A percentile compares a stretch with the other conserved stretches of the same genome.
Conservation (phyloP, 768 basidiomycete species). For the Cystofilobasidium capitatum region DNA sequence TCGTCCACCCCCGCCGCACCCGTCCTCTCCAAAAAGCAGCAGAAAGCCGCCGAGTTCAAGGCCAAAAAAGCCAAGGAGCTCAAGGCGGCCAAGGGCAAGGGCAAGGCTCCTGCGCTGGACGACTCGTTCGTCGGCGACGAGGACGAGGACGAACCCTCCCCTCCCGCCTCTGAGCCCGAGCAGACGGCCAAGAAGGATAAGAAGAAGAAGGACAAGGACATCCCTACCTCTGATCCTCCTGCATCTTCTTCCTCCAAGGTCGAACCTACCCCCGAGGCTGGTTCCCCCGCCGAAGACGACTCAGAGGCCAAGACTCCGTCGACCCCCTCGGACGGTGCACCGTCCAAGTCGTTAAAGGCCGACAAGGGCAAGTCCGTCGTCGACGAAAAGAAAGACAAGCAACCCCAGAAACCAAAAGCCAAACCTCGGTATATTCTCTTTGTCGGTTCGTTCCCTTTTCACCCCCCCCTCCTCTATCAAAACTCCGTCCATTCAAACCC, state of each 20-base stretch:
- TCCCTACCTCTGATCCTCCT: too few relatives aligned
- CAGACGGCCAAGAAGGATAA: neutral
- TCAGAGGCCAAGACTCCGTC: too few relatives aligned
- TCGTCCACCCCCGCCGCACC: neutral
- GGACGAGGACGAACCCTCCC: neutral
- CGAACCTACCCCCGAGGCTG: too few relatives aligned
- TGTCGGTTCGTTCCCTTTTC: conserved; percentile 17
- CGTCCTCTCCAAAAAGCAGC: conserved; percentile 24
- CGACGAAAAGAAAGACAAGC: neutral
- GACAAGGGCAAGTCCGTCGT: neutral
- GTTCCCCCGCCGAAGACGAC: too few relatives aligned
- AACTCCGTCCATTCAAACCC: neutral
- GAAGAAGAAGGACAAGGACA: conserved; percentile 3
- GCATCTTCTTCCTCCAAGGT: too few relatives aligned
- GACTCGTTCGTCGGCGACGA: conserved; percentile 6
- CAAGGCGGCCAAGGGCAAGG: conserved; percentile 10
- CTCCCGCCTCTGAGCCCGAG: too few relatives aligned
- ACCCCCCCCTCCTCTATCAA: neutral
- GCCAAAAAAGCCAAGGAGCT: conserved; percentile 16
- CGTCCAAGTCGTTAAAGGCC: neutral
- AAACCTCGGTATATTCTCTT: conserved; percentile 26
- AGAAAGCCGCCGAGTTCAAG: conserved; percentile 26
- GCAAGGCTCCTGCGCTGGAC: neutral
- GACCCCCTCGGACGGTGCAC: neutral
- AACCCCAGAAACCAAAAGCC: conserved; percentile 11